Evolutionary conservation across 2,329 filamentous ascomycete genomes (phyloP).

Genomic region (Trichoderma atrobrunneum): DNA sequence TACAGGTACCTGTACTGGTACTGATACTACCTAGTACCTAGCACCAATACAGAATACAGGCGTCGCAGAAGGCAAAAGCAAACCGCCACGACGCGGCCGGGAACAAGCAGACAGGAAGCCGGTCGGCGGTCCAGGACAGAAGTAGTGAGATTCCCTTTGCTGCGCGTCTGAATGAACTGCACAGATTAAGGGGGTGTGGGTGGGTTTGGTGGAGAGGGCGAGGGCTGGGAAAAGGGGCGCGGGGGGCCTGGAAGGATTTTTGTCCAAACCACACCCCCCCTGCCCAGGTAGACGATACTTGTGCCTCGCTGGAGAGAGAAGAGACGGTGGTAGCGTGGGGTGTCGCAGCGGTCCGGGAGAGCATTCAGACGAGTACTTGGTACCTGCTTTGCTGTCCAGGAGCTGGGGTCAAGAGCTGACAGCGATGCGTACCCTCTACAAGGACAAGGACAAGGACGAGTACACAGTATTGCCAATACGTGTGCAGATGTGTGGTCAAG

Average conservation of each 20-base stretch:
- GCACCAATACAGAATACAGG: neutral
- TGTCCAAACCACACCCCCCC: neutral
- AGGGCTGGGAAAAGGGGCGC: too few relatives aligned
- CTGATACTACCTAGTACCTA: neutral
- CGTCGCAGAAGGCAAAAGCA: neutral
- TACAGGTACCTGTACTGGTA: neutral
- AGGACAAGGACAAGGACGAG: neutral
- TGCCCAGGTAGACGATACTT: neutral
- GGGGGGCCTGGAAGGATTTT: slow-evolving; percentile 3
- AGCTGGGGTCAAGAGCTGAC: neutral
- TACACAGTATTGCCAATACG: neutral
- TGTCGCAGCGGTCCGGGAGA: neutral
- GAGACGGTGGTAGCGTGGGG: neutral
- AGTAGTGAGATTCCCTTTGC: neutral
- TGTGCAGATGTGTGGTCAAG: neutral
- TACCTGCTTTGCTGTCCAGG: neutral
- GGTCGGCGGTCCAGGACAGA: neutral
- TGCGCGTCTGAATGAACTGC: slow-evolving; percentile 9
- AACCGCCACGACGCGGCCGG: slow-evolving; percentile 6
- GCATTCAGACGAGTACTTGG: neutral
- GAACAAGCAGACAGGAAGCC: slow-evolving; percentile 1
- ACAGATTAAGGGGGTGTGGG: slow-evolving; percentile 16
- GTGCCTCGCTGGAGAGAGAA: neutral
- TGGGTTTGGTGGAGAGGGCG: neutral
- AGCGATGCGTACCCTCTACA: neutral